phyloP scores from a whole-genome alignment of 164 flowering plant species.

The Magnolia kwangsiensis region DNA sequence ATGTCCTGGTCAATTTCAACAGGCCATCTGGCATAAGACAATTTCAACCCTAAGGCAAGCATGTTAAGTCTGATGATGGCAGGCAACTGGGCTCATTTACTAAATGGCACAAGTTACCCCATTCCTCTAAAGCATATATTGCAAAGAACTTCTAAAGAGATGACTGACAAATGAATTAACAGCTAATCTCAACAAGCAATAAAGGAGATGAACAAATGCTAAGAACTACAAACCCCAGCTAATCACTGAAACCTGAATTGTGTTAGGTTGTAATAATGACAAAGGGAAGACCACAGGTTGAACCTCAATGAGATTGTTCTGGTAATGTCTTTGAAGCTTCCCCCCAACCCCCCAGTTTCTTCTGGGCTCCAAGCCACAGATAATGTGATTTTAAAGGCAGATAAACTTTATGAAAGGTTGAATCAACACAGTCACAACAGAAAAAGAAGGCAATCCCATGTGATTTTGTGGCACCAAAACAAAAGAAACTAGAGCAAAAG shows the following conservation, averaged over 20 bases:
- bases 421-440: no score
- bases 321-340: no score
- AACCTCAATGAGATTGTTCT: no score
- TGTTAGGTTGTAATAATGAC: background rate
- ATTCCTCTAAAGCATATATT: background rate
- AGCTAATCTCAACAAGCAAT: background rate
- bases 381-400: no score
- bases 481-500: no score
- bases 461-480: no score
- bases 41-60: slow-evolving; percentile 27
- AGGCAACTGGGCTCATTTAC: background rate
- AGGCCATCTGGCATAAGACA: slow-evolving; percentile 39
- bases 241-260: background rate
- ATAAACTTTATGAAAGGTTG: no score
- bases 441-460: no score
- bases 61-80: slow-evolving; percentile 3
- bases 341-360: no score
- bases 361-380: no score
- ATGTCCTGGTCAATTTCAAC: slow-evolving; percentile 69
- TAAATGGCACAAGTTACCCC: background rate
- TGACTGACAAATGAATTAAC: background rate
- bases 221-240: background rate
- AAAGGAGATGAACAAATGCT: background rate
- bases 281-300: background rate
- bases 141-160: background rate